Conservation (phyloP, 768 basidiomycete genomes). For the Coprinopsis cinerea region DNA sequence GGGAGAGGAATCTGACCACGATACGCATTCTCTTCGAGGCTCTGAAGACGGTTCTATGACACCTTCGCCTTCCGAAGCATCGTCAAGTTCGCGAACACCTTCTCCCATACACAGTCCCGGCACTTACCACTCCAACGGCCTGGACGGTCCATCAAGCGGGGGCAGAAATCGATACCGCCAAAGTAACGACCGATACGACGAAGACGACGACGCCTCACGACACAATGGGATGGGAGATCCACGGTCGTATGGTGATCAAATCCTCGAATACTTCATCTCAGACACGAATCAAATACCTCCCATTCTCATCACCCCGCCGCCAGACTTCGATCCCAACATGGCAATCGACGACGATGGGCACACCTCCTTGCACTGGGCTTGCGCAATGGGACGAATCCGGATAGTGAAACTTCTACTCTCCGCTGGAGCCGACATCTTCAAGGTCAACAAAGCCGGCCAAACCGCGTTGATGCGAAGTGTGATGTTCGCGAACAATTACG, state of each 20-base stretch:
- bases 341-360: constrained; percentile 98
- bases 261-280: constrained; percentile 97
- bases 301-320: constrained; percentile 80
- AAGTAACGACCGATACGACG: constrained; percentile 39
- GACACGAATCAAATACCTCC: constrained; percentile 90
- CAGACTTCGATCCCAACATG: constrained; percentile 92
- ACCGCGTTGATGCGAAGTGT: constrained; percentile 98
- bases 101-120: constrained; percentile 70
- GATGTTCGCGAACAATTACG: constrained; percentile 99
- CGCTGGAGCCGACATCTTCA: constrained; percentile 94
- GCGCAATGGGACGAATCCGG: constrained; percentile 96
- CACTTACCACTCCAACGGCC: constrained; percentile 36
- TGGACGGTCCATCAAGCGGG: constrained; percentile 32
- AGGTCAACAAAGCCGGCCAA: constrained; percentile 93
- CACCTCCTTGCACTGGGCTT: constrained; percentile 96
- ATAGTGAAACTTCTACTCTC: constrained; percentile 92
- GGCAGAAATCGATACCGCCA: constrained; percentile 45
- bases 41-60: constrained; percentile 91
- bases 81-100: constrained; percentile 90
- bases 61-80: constrained; percentile 80
- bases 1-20: constrained; percentile 58
- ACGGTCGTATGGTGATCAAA: constrained; percentile 87
- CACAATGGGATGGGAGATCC: constrained; percentile 46
- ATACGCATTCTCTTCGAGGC: constrained; percentile 58
- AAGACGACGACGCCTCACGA: constrained; percentile 36